A percentile compares a stretch with the other conserved stretches of the same genome.
These are phyloP conservation scores for Ganoderma meredithae DNA, from an alignment of 1,284 basidiomycete genomes.

Conservation along the genomic window DNA sequence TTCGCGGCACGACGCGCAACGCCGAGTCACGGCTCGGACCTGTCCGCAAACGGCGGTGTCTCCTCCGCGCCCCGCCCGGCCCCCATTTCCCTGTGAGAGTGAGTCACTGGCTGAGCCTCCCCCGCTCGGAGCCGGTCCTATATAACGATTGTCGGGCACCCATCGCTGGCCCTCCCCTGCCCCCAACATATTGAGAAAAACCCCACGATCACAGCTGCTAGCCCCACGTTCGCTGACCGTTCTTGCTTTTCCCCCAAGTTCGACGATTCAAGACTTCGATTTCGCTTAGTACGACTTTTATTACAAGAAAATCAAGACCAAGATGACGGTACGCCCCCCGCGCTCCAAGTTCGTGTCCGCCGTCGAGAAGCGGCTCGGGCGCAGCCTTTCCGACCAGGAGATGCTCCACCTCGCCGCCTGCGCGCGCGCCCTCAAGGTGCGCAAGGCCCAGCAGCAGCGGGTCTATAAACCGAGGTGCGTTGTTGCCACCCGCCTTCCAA, in stretches of 20 bases:
- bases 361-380: slow-evolving; percentile 26
- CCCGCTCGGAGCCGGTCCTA: background rate
- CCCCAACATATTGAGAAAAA: background rate
- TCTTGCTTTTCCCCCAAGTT: background rate
- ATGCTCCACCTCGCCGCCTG: slow-evolving; percentile 19
- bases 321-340: slow-evolving; percentile 22
- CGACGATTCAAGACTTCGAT: background rate
- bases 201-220: background rate
- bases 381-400: slow-evolving; percentile 25
- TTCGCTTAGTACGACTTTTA: background rate
- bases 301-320: background rate
- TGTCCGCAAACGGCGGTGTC: slow-evolving; percentile 4
- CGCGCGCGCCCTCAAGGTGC: slow-evolving; percentile 18
- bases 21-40: background rate
- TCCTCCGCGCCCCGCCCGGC: slow-evolving; percentile 1
- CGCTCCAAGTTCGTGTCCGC: slow-evolving; percentile 17
- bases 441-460: slow-evolving; percentile 23
- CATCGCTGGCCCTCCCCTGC: background rate
- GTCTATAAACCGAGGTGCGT: slow-evolving; percentile 32
- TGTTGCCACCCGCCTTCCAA: background rate
- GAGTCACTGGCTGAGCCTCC: background rate
- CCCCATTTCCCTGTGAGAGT: slow-evolving; percentile 5
- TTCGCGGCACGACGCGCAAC: background rate
- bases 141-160: background rate
- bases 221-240: background rate